Evolutionary conservation across 2,329 filamentous ascomycete species (phyloP), one percentile per base, ranked within the genome.

Genomic region (Stromatinia cepivora): DNA sequence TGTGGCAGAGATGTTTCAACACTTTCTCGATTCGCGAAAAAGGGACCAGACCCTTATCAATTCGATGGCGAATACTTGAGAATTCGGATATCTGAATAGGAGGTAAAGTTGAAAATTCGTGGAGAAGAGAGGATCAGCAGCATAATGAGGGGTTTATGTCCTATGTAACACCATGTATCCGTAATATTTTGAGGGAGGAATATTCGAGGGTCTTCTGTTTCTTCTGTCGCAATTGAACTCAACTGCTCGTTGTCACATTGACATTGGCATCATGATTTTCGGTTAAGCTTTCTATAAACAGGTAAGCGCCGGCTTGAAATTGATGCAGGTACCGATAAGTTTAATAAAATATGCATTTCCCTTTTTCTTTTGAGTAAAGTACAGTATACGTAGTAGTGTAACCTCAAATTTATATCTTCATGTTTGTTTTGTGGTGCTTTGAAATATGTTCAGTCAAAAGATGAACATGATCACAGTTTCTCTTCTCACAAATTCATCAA

Each of bases 301-400:
- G 66, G 22, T 54, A 54, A 59, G 66, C 58, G 58, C 15, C 66
- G 66, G 61, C 50, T 67, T 61, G 1, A 61, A 22, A 48, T 67
- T 52, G 65, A 67, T 69, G 66, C 66, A 69, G 66, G 66, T 69
- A 69, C 66, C 66, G 50, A 69, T 63, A 22, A 36, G 25, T 68
- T 68, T 63, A 68, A 68, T 68, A 68, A 45, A 68, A 56, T 58
- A 34, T 66, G 39, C 52, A 63, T 39, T 62, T 62, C 58, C 3
- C 42, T 31, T 62, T 48, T 13, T 9, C 13, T 25, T 25, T 57
- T n/a, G n/a, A 58, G 56, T 42, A 39, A 11, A 2, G 10, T 13
- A 15, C 11, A 42, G 39, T 5, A 42, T 13, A 42, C n/a, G 11
- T 20, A 22, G 20, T 31, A 63, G 46, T 63, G 46, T 28, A 52